Base-by-base conservation (phyloP, 1,284 basidiomycete genomes). In the Cutaneotrichosporon mucoides region DNA sequence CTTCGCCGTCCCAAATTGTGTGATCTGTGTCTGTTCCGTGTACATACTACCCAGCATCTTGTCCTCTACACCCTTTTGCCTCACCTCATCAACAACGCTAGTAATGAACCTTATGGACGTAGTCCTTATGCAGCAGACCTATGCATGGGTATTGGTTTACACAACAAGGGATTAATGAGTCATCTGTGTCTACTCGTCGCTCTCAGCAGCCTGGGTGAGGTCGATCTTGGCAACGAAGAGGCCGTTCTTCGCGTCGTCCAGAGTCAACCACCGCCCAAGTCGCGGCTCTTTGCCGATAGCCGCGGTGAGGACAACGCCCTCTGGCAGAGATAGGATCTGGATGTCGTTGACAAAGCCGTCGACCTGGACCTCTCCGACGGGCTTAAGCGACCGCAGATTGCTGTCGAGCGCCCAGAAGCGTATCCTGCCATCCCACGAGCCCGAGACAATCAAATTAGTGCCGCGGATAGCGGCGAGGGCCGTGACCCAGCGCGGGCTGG, bases 401-500 rank as follows among this genome's bases (percentile, higher is more conserved):
- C 83, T 67, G 62, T 92, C 86, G 38, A 99, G 79, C 68, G 88
- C 88, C 95, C 95, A 99, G 68, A 99, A 78, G 36, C 88, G 86
- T 68, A 99, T 85, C 50, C 81, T 71, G 43, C 92, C 92, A 65
- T 97, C 92, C 88, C 90, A 98, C 12, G 93, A 97, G 13, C 94
- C 93, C 11, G 91, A 93, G 0, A 85, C 92, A 69, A 99, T 91
- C 4, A 95, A 71, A 76, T 99, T 92, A 6, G 91, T 89, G 76
- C 95, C 98, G 12, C 88, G 85, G 42, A 98, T 79, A 61, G 85
- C 83, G 1, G 87, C 87, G 24, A 99, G 76, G 0, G 89, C 82
- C 0, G 92, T 96, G 70, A 99, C 87, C 91, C 93, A 97, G 43
- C 95, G 82, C 6, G 96, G 89, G 35, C 86, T 87, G 68, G 90